Conservation (phyloP, 495 filamentous ascomycete species). For the Xylaria venustula region DNA sequence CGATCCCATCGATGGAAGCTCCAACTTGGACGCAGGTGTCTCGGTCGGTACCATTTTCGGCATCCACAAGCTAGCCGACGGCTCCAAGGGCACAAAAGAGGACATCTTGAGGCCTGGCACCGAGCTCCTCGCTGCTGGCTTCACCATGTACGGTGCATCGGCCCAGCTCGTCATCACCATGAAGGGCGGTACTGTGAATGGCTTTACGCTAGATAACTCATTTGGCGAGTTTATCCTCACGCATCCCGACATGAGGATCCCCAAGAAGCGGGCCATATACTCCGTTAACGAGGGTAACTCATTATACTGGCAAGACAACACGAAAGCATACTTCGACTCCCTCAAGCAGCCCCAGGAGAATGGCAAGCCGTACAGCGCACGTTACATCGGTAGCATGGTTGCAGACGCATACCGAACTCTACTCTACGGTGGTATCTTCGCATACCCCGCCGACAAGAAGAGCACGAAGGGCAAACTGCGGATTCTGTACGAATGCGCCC, state of each 20-base stretch:
- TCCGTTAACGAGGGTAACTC: conserved; percentile 98
- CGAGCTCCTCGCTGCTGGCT: conserved; percentile 88
- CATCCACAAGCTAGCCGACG: conserved; percentile 79
- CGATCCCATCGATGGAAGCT: conserved; percentile 96
- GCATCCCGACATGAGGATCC: conserved; percentile 90
- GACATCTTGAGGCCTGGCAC: conserved; percentile 86
- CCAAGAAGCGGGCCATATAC: conserved; percentile 81
- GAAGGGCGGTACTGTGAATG: conserved; percentile 89
- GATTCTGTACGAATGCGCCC: conserved; percentile 97
- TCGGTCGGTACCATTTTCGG: conserved; percentile 98
- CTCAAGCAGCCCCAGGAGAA: conserved; percentile 72
- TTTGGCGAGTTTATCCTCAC: conserved; percentile 98
- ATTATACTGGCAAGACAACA: conserved; percentile 89
- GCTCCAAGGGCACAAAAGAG: conserved; percentile 68
- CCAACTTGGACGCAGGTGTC: conserved; percentile 96
- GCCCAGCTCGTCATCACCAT: conserved; percentile 96
- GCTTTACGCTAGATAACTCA: conserved; percentile 94
- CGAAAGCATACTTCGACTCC: conserved; percentile 82
- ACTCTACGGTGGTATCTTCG: conserved; percentile 94
- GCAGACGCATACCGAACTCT: conserved; percentile 96
- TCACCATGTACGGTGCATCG: conserved; percentile 99
- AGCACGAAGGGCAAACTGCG: conserved; percentile 96
- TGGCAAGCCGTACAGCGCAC: conserved; percentile 87
- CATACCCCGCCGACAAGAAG: conserved; percentile 97
- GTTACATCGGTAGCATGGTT: conserved; percentile 98